Conservation (phyloP, 768 basidiomycete genomes). For the Exsudoporus frostii region DNA sequence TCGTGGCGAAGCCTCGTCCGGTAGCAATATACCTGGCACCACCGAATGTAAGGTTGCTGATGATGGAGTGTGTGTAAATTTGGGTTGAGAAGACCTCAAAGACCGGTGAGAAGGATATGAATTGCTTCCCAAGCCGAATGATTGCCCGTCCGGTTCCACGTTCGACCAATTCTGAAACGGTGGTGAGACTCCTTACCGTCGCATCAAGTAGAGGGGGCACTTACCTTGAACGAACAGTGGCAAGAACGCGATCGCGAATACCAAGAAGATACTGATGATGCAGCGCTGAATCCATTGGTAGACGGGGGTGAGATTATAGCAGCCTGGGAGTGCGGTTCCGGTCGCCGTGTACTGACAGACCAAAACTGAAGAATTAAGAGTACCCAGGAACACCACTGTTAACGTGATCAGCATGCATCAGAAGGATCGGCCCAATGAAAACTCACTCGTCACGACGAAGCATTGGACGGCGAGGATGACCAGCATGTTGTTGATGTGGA, state of each 20-base stretch:
- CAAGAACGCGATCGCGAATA: conserved; percentile 96
- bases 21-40: conserved; percentile 99
- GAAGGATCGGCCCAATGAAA: background rate
- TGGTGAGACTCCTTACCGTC: conserved; percentile 16
- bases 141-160: conserved; percentile 92
- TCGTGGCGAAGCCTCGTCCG: conserved; percentile 97
- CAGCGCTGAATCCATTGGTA: conserved; percentile 95
- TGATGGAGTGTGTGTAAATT: conserved; percentile 96
- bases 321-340: conserved; percentile 80
- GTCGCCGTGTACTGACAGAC: conserved; percentile 77
- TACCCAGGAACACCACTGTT: conserved; percentile 91
- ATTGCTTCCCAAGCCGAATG: conserved; percentile 90
- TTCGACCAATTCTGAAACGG: conserved; percentile 78
- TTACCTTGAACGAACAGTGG: conserved; percentile 93
- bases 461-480: conserved; percentile 96
- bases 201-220: conserved; percentile 11
- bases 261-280: conserved; percentile 97
- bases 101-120: conserved; percentile 87
- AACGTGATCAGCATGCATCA: conserved; percentile 15
- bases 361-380: conserved; percentile 74
- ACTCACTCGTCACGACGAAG: conserved; percentile 88
- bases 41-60: conserved; percentile 95
- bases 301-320: conserved; percentile 92
- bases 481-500: conserved; percentile 99
- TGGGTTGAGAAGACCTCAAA: conserved; percentile 99